A percentile compares a stretch with the other conserved stretches of the same genome.
phyloP scores from a whole-genome alignment of 1,139 yeast genomes.

The Magnusiomyces ingens region DNA sequence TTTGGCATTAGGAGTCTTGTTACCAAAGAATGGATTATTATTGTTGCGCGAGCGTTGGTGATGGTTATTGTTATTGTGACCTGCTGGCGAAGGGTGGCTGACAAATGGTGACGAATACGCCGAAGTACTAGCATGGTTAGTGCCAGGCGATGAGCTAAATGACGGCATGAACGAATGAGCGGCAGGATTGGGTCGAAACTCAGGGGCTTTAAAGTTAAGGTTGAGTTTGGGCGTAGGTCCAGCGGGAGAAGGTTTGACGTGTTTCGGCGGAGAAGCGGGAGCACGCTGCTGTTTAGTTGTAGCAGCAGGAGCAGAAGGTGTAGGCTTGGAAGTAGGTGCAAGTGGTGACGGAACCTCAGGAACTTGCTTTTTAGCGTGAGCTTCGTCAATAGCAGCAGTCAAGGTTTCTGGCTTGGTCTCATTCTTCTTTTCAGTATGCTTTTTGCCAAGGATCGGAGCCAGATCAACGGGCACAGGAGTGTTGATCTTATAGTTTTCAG shows the following conservation, averaged over 20 bases:
- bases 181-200: slow-evolving; percentile 64
- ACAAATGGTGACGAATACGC: slow-evolving; percentile 17
- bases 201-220: slow-evolving; percentile 51
- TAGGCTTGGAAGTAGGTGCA: slow-evolving; percentile 6
- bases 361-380: slow-evolving; percentile 8
- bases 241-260: slow-evolving; percentile 13
- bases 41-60: slow-evolving; percentile 11
- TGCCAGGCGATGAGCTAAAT: slow-evolving; percentile 23
- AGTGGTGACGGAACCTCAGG: slow-evolving; percentile 16
- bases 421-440: slow-evolving; percentile 26
- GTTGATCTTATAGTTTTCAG: slow-evolving; percentile 67
- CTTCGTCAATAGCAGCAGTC: slow-evolving; percentile 11
- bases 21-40: slow-evolving; percentile 39
- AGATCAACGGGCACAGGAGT: slow-evolving; percentile 59
- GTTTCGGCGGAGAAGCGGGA: slow-evolving; percentile 11
- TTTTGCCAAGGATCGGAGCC: slow-evolving; percentile 67
- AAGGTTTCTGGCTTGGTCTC: slow-evolving; percentile 10
- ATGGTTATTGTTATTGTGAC: slow-evolving; percentile 12
- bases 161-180: slow-evolving; percentile 68
- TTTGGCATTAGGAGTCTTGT: slow-evolving; percentile 44
- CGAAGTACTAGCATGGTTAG: slow-evolving; percentile 13
- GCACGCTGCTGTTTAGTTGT: not conserved
- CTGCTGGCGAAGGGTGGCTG: slow-evolving; percentile 11
- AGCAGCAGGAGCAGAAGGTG: slow-evolving; percentile 4
- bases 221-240: slow-evolving; percentile 28